Evolutionary conservation across 257 asterid species (phyloP).

Genomic region (Nemophila menziesii): DNA sequence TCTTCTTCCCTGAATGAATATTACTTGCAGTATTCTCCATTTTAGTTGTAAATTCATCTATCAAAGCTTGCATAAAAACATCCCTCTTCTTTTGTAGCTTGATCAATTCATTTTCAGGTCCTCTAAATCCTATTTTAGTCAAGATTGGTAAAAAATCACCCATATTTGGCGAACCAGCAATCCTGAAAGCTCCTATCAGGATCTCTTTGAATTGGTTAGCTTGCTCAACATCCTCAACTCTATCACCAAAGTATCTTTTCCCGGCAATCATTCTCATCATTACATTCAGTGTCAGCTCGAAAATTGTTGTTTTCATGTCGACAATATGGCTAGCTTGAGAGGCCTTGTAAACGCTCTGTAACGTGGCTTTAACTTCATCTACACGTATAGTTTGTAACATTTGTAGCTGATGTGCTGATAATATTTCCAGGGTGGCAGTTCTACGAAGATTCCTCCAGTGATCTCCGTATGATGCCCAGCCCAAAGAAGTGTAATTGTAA

Average conservation of each 20-base stretch:
- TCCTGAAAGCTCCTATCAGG: no score
- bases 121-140: slow-evolving; percentile 1
- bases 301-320: no score
- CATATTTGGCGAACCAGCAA: background rate
- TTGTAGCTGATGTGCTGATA: slow-evolving; percentile 19
- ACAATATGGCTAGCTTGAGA: no score
- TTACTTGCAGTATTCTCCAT: no score
- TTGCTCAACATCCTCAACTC: no score
- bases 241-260: no score
- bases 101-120: slow-evolving; percentile 2
- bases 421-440: slow-evolving; percentile 15
- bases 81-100: background rate
- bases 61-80: slow-evolving; percentile 6
- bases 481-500: slow-evolving; percentile 15
- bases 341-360: no score
- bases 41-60: background rate
- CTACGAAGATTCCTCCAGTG: slow-evolving; percentile 29
- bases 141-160: slow-evolving; percentile 9
- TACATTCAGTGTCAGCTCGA: slow-evolving; percentile 1
- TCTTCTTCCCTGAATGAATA: no score
- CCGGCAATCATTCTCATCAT: no score
- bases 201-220: no score
- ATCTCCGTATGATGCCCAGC: slow-evolving; percentile 20
- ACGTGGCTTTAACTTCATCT: slow-evolving; percentile 24
- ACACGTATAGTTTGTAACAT: slow-evolving; percentile 2